Conservation (phyloP, 73 alveolate species). For the Durusdinium trenchii region DNA sequence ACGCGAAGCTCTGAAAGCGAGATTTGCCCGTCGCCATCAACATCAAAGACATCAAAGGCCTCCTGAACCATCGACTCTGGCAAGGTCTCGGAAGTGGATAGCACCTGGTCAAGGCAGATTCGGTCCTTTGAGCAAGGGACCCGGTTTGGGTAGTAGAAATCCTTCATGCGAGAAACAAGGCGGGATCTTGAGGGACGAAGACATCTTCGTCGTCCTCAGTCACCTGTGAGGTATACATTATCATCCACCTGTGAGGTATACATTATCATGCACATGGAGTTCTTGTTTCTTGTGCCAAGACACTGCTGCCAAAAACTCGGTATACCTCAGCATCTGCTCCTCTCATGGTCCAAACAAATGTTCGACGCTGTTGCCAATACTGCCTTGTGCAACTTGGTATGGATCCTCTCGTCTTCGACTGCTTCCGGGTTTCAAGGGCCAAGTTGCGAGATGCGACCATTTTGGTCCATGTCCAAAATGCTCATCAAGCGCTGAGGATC, state of each 20-base stretch:
- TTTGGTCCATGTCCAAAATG: conserved; percentile 92
- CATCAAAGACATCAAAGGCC: conserved; percentile 80
- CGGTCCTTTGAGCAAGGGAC: neutral
- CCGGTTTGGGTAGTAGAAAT: neutral
- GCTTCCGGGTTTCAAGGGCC: neutral
- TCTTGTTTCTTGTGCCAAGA: neutral
- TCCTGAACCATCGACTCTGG: conserved; percentile 49
- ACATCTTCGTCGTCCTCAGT: neutral
- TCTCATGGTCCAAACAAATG: neutral
- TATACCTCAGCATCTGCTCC: conserved; percentile 10
- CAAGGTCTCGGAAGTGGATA: conserved; percentile 26
- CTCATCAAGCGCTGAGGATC: conserved; percentile 74
- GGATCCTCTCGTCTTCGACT: too few relatives aligned
- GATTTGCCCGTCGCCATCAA: conserved; percentile 76
- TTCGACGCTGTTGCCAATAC: neutral
- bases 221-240: neutral
- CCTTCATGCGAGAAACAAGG: too few relatives aligned
- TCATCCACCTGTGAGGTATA: neutral
- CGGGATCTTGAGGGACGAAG: too few relatives aligned
- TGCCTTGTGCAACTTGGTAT: too few relatives aligned
- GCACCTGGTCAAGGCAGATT: neutral
- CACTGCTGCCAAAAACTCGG: conserved; percentile 81
- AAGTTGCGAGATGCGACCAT: conserved; percentile 59
- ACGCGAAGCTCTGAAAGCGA: conserved; percentile 39
- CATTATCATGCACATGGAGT: neutral